Base-by-base conservation (phyloP, 768 basidiomycete genomes). In the Grammothele lineata region DNA sequence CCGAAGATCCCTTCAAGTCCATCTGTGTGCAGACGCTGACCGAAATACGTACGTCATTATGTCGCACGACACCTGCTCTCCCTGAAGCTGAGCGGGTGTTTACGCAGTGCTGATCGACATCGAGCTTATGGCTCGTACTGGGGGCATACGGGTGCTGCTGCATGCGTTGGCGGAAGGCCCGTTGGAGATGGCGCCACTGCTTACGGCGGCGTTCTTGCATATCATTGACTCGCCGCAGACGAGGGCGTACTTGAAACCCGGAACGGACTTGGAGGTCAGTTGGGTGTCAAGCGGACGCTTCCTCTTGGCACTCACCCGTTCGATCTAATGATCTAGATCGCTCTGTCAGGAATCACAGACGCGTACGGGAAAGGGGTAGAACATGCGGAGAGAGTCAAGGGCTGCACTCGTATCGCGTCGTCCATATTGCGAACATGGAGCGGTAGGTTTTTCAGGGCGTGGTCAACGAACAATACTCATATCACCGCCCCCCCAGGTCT, bases 161-260 rank as follows among this genome's bases (percentile, higher is more conserved):
- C 86, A 92, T 57, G 79, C 85, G 0, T 72, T 96, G 33, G 86
- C 87, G n/a, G 94, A 98, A 54, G 93, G 93, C 1, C 92, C 95
- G 8, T 63, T 77, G 3, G 92, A 94, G 57, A 72, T 95, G 9
- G 79, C 83, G 2, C 83, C 87, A 3, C 73, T 91, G 21, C 71
- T 98, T 17, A 85, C 87, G 1, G 76, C 82, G 5, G 78, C 86
- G 0, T 89, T 99, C 55, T 66, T 98, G 42, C 79, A 87, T 50
- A 80, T 95, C 24, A 76, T 88, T 19, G 94, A 98, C 62, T 83
- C 80, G 1, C 96, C 96, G 0, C 76, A 81, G 19, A 90, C 89
- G 21, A 74, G 96, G 26, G 76, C 74, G 14, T 87, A 85, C 62
- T 64, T 98, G 22, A 72, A 80, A 41, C 77, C 92, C 14, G 93